Evolutionary conservation across 1,284 basidiomycete species (phyloP), one percentile per base, ranked within the genome.

Genomic region (Tetrapyrgos nigripes): DNA sequence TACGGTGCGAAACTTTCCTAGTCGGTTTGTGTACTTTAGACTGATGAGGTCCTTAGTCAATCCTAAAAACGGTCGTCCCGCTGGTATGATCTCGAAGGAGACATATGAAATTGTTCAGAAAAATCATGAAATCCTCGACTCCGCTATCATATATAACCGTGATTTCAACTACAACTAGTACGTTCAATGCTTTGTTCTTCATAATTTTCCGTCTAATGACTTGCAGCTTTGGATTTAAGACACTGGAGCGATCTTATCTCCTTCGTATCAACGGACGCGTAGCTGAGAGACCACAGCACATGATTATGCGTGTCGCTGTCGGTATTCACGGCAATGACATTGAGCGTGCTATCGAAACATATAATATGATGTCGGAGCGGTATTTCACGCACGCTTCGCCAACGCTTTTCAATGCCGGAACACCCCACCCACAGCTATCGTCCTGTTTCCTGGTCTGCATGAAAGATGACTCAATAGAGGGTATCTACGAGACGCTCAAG

Each of bases 261-360:
- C 88, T 99, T 50, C 89, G 94, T 60, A 91, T 98, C 78, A 87
- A 97, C 73, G 94, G 94, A 59, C 93, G 94, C 68, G 93, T 97
- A 51, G 97, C 96, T 50, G 97, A 99, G 77, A 88, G 97, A 53
- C 97, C 97, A 35, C 97, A 99, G 72, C 97, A 99, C 78, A 94
- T 99, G 89, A 91, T 99, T 71, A 99, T 99, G 97, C 95, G 97
- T 77, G 97, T 99, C 56, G 93, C 97, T 48, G 94, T 98, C 49
- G 97, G 96, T 61, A 97, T 99, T 64, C 97, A 98, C 73, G 96
- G 96, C 11, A 71, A 79, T 27, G 93, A 98, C 74, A 86, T 98
- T 62, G 94, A 97, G 27, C 88, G 89, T 50, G 94, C 89, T 51
- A 83, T 98, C 64, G 89, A 98, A 79, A 97, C 96, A 0, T 95